A percentile compares a stretch with the other conserved stretches of the same genome.
Conservation (phyloP, 257 asterid species). For the Perilla frutescens region DNA sequence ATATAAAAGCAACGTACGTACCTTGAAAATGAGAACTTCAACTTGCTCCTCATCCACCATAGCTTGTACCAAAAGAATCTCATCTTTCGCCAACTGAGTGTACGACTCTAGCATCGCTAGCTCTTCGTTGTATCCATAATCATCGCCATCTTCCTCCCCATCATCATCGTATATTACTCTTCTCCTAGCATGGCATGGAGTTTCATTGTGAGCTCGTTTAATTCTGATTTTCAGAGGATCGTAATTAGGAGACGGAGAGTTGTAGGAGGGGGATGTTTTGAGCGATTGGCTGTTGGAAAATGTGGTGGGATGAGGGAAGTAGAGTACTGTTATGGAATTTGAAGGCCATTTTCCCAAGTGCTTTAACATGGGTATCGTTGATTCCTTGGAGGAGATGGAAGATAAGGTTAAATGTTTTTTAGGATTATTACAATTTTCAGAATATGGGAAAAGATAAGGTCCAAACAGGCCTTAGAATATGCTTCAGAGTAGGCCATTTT, state of each 20-base stretch:
- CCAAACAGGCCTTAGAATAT: not conserved
- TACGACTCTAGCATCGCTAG: conserved; percentile 63
- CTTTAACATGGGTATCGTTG: conserved; percentile 50
- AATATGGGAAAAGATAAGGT: conserved; percentile 40
- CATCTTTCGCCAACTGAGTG: conserved; percentile 53
- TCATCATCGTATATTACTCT: conserved; percentile 43
- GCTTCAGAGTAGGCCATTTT: not conserved
- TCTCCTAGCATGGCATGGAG: conserved; percentile 45
- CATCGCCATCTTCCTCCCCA: conserved; percentile 49
- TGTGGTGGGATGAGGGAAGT: conserved; percentile 35
- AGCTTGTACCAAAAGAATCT: conserved; percentile 65
- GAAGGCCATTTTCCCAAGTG: conserved; percentile 39
- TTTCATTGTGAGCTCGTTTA: not conserved
- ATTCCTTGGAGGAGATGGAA: conserved; percentile 15
- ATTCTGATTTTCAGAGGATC: not conserved
- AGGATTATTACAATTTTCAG: not conserved
- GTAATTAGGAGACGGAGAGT: not conserved
- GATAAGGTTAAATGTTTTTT: conserved; percentile 37
- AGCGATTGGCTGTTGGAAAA: conserved; percentile 19
- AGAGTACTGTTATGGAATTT: conserved; percentile 17
- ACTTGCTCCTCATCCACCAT: conserved; percentile 57
- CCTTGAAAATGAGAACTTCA: conserved; percentile 71
- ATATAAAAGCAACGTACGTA: not conserved
- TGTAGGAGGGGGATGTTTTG: not conserved
- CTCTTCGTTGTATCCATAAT: conserved; percentile 54